Conservation (phyloP, 345 rosid species). For the Psidium guajava region DNA sequence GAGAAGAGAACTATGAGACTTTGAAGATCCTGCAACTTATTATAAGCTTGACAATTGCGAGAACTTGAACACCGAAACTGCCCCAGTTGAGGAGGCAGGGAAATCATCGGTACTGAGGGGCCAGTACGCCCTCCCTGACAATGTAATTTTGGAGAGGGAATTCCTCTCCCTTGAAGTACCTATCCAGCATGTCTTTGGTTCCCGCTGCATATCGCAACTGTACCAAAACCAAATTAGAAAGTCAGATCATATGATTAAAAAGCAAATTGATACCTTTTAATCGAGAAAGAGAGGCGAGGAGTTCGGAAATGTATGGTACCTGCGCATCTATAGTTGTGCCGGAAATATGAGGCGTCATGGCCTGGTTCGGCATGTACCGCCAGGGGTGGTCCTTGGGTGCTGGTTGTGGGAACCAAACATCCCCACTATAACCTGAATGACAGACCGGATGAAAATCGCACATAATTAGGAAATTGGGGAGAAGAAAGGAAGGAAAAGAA, state of each 20-base stretch:
- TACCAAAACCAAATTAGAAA: background rate
- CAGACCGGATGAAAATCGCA: background rate
- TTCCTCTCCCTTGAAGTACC: constrained; percentile 84
- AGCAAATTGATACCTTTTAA: background rate
- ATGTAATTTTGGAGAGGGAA: constrained; percentile 72
- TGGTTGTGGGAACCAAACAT: constrained; percentile 92
- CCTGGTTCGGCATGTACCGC: constrained; percentile 98
- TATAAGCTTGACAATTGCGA: background rate
- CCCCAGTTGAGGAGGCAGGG: background rate
- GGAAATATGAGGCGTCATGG: constrained; percentile 96
- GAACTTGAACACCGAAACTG: background rate
- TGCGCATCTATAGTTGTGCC: constrained; percentile 97
- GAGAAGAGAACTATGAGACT: background rate
- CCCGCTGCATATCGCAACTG: constrained; percentile 92
- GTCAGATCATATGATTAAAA: background rate
- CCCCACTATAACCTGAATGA: constrained; percentile 78
- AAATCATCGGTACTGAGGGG: constrained; percentile 64
- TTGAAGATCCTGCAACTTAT: background rate
- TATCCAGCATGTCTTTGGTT: constrained; percentile 82
- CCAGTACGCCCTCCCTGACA: constrained; percentile 75
- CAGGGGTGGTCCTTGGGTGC: constrained; percentile 98
- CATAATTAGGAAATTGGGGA: background rate
- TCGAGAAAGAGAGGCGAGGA: background rate
- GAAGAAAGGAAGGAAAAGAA: background rate
- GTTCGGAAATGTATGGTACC: constrained; percentile 16